Evolutionary conservation across 1,284 basidiomycete species (phyloP).

Genomic region (Naganishia albida): DNA sequence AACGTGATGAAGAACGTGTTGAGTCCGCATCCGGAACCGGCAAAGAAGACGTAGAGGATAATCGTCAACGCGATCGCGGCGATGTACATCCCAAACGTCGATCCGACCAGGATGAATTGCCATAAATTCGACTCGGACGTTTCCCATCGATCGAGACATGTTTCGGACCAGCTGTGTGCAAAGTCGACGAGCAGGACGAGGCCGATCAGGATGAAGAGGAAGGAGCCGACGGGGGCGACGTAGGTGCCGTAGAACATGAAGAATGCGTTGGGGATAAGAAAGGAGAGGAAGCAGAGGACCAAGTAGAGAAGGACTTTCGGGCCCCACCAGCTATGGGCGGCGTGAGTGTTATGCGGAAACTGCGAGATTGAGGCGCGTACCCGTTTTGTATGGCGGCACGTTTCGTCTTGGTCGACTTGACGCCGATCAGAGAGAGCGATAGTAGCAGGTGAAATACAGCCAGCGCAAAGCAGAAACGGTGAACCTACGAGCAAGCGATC

Average conservation of each 20-base stretch:
- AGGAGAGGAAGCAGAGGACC: conserved; percentile 85
- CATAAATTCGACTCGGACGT: conserved; percentile 80
- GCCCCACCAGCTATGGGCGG: conserved; percentile 83
- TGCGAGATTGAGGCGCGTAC: conserved; percentile 56
- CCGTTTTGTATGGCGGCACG: conserved; percentile 96
- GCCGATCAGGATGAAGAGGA: conserved; percentile 90
- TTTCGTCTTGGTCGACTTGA: conserved; percentile 85
- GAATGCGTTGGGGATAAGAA: conserved; percentile 61
- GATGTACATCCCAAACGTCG: conserved; percentile 85
- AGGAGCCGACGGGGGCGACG: conserved; percentile 84
- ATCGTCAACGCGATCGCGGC: conserved; percentile 80
- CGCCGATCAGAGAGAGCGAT: conserved; percentile 75
- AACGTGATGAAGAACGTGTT: conserved; percentile 93
- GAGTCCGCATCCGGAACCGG: conserved; percentile 77
- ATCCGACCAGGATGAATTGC: conserved; percentile 94
- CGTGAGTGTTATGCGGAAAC: conserved; percentile 6
- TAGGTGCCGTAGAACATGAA: conserved; percentile 80
- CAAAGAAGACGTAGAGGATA: conserved; percentile 89
- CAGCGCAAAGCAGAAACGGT: conserved; percentile 94
- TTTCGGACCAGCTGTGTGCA: conserved; percentile 97
- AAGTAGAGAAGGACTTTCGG: conserved; percentile 88
- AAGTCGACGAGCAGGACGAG: conserved; percentile 98
- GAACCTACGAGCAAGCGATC: conserved; percentile 65
- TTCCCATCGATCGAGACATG: conserved; percentile 94
- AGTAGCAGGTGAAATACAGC: conserved; percentile 85